Evolutionary conservation across 116 monocot genomes (phyloP).

Genomic region (Papilionanthe hybrid): DNA sequence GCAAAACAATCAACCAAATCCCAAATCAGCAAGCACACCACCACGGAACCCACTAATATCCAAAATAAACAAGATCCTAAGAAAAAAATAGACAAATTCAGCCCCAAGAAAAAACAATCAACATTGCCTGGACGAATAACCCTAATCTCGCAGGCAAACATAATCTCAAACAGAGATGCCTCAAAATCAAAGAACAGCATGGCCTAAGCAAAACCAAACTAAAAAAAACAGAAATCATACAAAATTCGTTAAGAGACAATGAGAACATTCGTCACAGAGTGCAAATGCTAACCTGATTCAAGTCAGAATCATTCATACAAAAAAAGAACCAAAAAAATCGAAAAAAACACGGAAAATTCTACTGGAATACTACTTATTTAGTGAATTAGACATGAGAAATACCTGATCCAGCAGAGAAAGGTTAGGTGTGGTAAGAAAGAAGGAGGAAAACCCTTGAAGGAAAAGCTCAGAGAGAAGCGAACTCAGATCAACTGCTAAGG

Average conservation of each 20-base stretch:
- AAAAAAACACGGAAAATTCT: background rate
- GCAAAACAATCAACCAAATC: background rate
- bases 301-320: no score
- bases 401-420: constrained; percentile 5
- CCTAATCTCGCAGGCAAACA: background rate
- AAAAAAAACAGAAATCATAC: background rate
- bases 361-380: background rate
- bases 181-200: background rate
- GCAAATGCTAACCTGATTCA: background rate
- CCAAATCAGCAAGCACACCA: no score
- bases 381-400: background rate
- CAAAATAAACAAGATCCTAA: background rate
- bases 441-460: background rate
- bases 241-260: background rate
- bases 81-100: background rate
- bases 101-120: background rate
- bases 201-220: background rate
- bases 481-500: background rate
- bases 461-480: background rate
- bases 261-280: background rate
- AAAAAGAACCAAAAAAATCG: background rate
- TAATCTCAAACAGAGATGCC: background rate
- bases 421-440: background rate
- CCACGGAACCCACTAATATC: no score
- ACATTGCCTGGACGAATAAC: background rate